phyloP scores from a whole-genome alignment of 306 rosid species.

The Lathyrus tuberosus region DNA sequence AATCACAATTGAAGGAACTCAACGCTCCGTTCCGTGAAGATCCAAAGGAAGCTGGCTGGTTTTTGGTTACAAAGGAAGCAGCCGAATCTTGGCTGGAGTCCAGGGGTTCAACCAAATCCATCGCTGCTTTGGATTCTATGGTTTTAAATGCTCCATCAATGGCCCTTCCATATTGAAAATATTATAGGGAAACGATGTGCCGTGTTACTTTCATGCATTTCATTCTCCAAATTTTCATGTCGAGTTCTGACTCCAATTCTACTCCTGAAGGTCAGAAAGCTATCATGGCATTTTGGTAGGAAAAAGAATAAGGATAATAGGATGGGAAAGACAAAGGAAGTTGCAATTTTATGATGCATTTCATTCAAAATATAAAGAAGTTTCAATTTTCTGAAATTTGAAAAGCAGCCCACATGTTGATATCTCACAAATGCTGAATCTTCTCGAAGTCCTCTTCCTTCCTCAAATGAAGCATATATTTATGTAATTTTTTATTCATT shows the following conservation, averaged over 20 bases:
- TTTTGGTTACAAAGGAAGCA: constrained; percentile 73
- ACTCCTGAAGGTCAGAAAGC: no score
- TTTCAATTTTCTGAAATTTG: background rate
- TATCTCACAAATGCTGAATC: background rate
- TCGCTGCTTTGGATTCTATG: constrained; percentile 35
- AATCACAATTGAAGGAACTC: constrained; percentile 75
- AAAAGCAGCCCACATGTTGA: background rate
- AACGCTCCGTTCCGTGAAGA: constrained; percentile 80
- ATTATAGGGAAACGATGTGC: constrained; percentile 32
- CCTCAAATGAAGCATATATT: background rate
- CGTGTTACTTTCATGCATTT: constrained; percentile 27
- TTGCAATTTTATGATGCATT: no score
- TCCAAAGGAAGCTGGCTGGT: constrained; percentile 83
- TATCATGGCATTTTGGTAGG: no score
- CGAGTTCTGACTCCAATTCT: constrained; percentile 20
- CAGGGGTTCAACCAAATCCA: constrained; percentile 50
- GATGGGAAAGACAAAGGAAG: no score
- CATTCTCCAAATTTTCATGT: constrained; percentile 21
- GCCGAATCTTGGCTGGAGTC: constrained; percentile 82
- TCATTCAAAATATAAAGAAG: no score
- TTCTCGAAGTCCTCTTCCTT: background rate
- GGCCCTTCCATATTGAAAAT: constrained; percentile 33
- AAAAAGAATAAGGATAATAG: no score
- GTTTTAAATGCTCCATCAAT: constrained; percentile 27
- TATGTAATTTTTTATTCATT: background rate